A percentile compares a stretch with the other conserved stretches of the same genome.
These are phyloP conservation scores for Saccharomyces mikatae DNA, from an alignment of 805 yeast genomes.

Conservation along the genomic window DNA sequence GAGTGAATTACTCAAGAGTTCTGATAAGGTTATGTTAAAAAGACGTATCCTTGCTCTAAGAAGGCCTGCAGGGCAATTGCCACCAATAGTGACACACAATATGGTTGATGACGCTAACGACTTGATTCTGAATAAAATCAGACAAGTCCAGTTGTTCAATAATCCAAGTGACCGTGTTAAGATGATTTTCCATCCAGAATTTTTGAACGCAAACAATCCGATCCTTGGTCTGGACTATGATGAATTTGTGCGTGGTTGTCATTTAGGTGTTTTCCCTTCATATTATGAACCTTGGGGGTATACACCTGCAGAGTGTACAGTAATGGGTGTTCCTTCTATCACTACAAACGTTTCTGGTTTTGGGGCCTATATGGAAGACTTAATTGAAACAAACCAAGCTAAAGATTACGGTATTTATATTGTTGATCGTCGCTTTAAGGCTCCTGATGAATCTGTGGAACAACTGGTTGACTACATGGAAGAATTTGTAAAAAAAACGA, in stretches of 20 bases:
- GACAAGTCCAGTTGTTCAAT: conserved; percentile 87
- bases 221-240: conserved; percentile 89
- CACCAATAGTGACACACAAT: conserved; percentile 95
- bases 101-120: conserved; percentile 89
- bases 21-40: conserved; percentile 82
- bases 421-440: conserved; percentile 87
- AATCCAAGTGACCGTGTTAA: conserved; percentile 85
- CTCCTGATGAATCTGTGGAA: conserved; percentile 87
- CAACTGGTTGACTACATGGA: conserved; percentile 86
- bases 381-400: conserved; percentile 72
- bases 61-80: conserved; percentile 61
- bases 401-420: conserved; percentile 94
- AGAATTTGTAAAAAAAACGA: conserved; percentile 77
- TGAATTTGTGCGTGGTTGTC: conserved; percentile 96
- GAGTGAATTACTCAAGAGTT: conserved; percentile 74
- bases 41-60: conserved; percentile 89
- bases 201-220: conserved; percentile 89
- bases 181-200: conserved; percentile 95
- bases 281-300: conserved; percentile 99
- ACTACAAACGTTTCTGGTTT: conserved; percentile 94
- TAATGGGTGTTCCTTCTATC: conserved; percentile 97
- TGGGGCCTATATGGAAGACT: conserved; percentile 97
- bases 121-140: conserved; percentile 84
- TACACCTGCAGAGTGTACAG: conserved; percentile 98
- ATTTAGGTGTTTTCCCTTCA: conserved; percentile 95